Base-by-base conservation (phyloP, 768 basidiomycete genomes). In the Brasilioporus rufonigricans region DNA sequence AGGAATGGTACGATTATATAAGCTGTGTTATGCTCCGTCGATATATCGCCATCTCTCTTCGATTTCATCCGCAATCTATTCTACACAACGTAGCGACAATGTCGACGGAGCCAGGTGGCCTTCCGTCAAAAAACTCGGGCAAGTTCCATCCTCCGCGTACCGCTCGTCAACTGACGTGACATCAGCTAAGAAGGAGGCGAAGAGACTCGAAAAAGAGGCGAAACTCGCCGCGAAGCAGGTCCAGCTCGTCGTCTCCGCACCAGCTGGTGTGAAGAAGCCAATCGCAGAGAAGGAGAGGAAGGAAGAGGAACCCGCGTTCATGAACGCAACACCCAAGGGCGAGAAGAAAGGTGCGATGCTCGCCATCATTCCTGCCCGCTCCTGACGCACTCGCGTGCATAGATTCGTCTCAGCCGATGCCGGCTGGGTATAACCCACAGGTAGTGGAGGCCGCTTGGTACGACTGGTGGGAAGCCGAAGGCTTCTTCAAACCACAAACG, bases 371-470 rank as follows among this genome's bases (percentile, higher is more conserved):
- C 7, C 3, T 39, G 1, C 48, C 7, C 10, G 21, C 45, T 38
- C 50, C 50, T 50, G 45, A 65, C 32, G 0, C 27, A 16, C 24
- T 23, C 49, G 27, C 8, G 13, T 32, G 23, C 38, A 27, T 57
- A 96, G 96, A 98, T 73, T 76, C 97, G 52, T 81, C 89, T 2
- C 78, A 85, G 56, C 86, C 92, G 4, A 96, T 99, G 90, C 82
- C 90, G 1, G 78, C 81, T n/a, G 91, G 90, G 4, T 99, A 98
- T 74, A 94, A 98, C 70, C 96, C 97, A 9, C 87, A 91, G 59
- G 90, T 91, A 32, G 89, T 98, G 55, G 96, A 98, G 68, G 79
- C 94, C 0, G 87, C 93, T 2, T 98, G 97, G 93, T 98, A 98
- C 63, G 93, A 96, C 63, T 98, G 97, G 97, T 98, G 96, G 96